Evolutionary conservation across 306 rosid species (phyloP).

Genomic region (Ochetophila trinervis): DNA sequence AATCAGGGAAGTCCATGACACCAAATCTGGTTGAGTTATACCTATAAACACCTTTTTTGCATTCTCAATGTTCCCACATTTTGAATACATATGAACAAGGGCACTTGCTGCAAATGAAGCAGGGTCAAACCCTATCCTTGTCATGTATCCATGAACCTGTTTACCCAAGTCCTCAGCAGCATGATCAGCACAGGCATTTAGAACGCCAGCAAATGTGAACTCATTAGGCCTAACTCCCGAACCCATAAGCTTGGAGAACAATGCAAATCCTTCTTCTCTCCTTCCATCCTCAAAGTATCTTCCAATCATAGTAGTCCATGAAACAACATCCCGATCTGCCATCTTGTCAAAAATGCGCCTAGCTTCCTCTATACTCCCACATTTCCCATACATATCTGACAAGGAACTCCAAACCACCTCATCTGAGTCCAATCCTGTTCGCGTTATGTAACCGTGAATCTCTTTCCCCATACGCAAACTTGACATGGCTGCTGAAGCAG

Average conservation of each 20-base stretch:
- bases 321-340: constrained; percentile 46
- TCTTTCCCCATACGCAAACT: constrained; percentile 57
- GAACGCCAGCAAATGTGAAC: constrained; percentile 56
- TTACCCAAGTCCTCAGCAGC: constrained; percentile 49
- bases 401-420: constrained; percentile 68
- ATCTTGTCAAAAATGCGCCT: constrained; percentile 52
- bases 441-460: constrained; percentile 52
- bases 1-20: constrained; percentile 68
- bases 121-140: constrained; percentile 45
- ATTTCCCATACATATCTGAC: constrained; percentile 59
- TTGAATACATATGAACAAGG: constrained; percentile 63
- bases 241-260: constrained; percentile 44
- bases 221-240: constrained; percentile 54
- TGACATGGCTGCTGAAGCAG: constrained; percentile 53
- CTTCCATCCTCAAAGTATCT: constrained; percentile 59
- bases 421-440: constrained; percentile 52
- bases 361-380: constrained; percentile 63
- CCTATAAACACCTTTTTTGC: constrained; percentile 50
- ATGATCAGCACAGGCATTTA: constrained; percentile 64
- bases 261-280: constrained; percentile 57
- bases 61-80: constrained; percentile 52
- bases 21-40: constrained; percentile 56
- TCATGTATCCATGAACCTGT: constrained; percentile 66
- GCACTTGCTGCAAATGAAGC: constrained; percentile 53
- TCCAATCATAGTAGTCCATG: constrained; percentile 64